Percentiles rank a stretch among this genome's conserved stretches.
These are phyloP conservation scores for Agapanthus africanus DNA, from an alignment of 106 monocot genomes.

Conservation along the genomic window DNA sequence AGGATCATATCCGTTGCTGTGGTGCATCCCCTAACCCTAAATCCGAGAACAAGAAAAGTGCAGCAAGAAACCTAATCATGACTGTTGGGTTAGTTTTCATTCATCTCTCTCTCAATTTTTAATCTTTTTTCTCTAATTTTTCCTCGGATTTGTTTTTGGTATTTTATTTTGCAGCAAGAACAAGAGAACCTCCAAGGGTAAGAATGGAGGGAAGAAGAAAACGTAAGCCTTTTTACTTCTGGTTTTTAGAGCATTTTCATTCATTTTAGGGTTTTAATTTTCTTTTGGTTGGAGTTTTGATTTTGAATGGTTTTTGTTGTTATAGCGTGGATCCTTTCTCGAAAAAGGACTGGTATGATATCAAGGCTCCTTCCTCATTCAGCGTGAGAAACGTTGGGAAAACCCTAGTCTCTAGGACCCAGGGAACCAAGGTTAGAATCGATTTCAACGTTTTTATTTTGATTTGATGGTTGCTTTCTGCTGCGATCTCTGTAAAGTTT, in stretches of 20 bases:
- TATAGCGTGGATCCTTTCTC: slow-evolving; percentile 81
- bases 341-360: slow-evolving; percentile 98
- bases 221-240: slow-evolving; percentile 25
- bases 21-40: too few relatives aligned
- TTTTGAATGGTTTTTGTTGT: not conserved
- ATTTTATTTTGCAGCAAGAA: slow-evolving; percentile 49
- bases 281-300: too few relatives aligned
- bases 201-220: slow-evolving; percentile 99
- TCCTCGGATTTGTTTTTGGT: not conserved
- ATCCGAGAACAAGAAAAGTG: too few relatives aligned
- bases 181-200: slow-evolving; percentile 94
- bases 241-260: not conserved
- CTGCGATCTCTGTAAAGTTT: too few relatives aligned
- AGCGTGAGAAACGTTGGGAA: slow-evolving; percentile 71
- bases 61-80: too few relatives aligned
- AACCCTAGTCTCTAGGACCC: slow-evolving; percentile 94
- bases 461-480: too few relatives aligned
- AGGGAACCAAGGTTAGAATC: slow-evolving; percentile 99
- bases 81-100: too few relatives aligned
- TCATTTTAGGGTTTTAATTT: not conserved
- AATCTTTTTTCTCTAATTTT: too few relatives aligned
- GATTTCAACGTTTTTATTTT: too few relatives aligned
- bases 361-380: slow-evolving; percentile 83
- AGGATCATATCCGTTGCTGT: too few relatives aligned
- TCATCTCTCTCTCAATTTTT: too few relatives aligned